Evolutionary conservation across 2,329 filamentous ascomycete species (phyloP), one percentile per base, ranked within the genome.

Genomic region (Calonectria multiphialidica): DNA sequence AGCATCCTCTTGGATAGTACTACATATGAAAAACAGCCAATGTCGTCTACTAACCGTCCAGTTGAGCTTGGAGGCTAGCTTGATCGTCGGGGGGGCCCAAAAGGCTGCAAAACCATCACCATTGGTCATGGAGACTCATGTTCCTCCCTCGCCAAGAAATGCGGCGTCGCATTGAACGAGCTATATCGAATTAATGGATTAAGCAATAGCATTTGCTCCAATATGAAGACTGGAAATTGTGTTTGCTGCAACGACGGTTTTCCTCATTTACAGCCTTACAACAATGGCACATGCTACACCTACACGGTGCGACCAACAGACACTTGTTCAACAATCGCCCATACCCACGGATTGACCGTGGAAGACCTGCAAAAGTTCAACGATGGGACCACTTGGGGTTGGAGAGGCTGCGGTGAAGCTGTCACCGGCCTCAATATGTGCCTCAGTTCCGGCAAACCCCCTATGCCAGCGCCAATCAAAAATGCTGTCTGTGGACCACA

Each of bases 401-500:
- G 79, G 80, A 53, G 57, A 0, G 80, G 77, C 21, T 83, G 80
- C 28, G 28, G 61, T 2, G 3, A 62, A 7, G 68, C 81, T 13
- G 28, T 71, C n/a, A 1, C 65, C 3, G 72, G 65, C 37, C 30
- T 67, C 13, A 57, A 61, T 10, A 79, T 83, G 8, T 84, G 80
- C 50, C 40, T 83, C 0, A 80, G 78, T 72, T 62, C 67, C 1
- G 81, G 82, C 0, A 59, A 69, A 0, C 79, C 81, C 0, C 80
- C 82, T 0, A 77, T 83, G 75, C 83, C 82, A 0, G 68, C 74
- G 0, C 21, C 73, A 0, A 5, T 77, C 2, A n/a, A 70, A 28
- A 77, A 76, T 18, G 74, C 79, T 0, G 55, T 77, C 1, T 84
- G 82, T n/a, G 81, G 82, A 0, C 83, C 82, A 10, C 55, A 61